Evolutionary conservation across 2,329 filamentous ascomycete species (phyloP).

Genomic region (Berkeleyomyces rouxiae): DNA sequence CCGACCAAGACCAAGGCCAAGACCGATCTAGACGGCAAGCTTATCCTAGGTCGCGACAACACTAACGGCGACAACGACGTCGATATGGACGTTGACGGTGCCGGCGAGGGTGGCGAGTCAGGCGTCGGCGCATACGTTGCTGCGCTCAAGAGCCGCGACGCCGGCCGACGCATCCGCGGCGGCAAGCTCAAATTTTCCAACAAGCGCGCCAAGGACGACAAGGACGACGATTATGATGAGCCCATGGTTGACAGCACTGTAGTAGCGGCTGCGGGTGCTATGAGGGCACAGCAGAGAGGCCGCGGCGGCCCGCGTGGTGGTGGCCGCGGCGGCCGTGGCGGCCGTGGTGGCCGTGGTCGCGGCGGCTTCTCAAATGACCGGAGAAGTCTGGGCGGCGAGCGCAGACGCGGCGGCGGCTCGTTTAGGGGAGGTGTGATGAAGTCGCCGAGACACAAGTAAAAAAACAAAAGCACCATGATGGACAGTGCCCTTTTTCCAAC

Average conservation of each 20-base stretch:
- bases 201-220: conserved; percentile 31
- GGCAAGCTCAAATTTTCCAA: conserved; percentile 59
- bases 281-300: conserved; percentile 7
- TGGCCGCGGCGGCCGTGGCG: conserved; percentile 20
- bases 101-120: conserved; percentile 35
- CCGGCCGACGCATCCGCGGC: conserved; percentile 44
- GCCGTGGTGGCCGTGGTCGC: conserved; percentile 25
- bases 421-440: conserved; percentile 27
- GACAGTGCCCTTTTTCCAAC: background rate
- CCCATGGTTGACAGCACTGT: conserved; percentile 35
- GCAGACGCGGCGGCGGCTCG: conserved; percentile 23
- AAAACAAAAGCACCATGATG: background rate
- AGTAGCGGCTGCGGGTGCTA: background rate
- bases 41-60: conserved; percentile 49
- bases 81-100: conserved; percentile 39
- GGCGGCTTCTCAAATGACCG: conserved; percentile 31
- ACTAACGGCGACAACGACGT: conserved; percentile 39
- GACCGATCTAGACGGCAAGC: conserved; percentile 61
- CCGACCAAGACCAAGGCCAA: conserved; percentile 45
- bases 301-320: conserved; percentile 29
- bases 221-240: conserved; percentile 32
- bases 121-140: conserved; percentile 55
- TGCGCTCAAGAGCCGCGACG: conserved; percentile 51
- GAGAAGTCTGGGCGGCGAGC: conserved; percentile 34
- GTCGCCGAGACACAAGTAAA: conserved; percentile 15